phyloP scores from a whole-genome alignment of 2,329 filamentous ascomycete species.

The Intubia oerlemansii region DNA sequence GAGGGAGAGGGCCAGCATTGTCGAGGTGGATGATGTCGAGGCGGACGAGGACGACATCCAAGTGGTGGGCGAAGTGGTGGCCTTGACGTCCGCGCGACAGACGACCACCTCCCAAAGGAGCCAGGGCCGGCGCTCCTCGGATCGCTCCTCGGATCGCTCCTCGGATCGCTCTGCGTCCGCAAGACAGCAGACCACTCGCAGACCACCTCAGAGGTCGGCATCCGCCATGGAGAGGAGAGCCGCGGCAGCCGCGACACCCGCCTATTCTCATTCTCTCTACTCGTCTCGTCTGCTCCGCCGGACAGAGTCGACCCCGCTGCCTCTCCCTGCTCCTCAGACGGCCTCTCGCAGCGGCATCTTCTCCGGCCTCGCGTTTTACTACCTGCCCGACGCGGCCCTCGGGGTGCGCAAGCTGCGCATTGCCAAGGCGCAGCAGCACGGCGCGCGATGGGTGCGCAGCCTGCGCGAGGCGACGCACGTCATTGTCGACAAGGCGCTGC shows the following conservation, averaged over 20 bases:
- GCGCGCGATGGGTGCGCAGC: conserved; percentile 46
- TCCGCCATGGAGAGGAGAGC: background rate
- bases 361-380: conserved; percentile 42
- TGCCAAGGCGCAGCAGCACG: conserved; percentile 50
- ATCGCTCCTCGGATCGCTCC: too few species aligned
- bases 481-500: conserved; percentile 50
- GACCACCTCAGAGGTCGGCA: too few species aligned
- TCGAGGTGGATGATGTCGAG: too few species aligned
- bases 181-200: too few species aligned
- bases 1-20: too few species aligned
- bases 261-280: background rate
- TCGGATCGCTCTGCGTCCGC: too few species aligned
- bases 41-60: too few species aligned
- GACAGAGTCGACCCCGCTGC: conserved; percentile 2
- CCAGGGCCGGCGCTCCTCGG: background rate
- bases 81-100: too few species aligned
- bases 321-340: background rate
- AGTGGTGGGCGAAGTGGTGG: too few species aligned
- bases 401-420: conserved; percentile 51
- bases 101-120: too few species aligned
- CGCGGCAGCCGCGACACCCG: conserved; percentile 12
- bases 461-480: conserved; percentile 50
- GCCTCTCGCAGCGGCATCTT: conserved; percentile 23
- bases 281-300: conserved; percentile 1
- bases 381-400: conserved; percentile 63